Conservation (phyloP, 495 filamentous ascomycete species). For the Lepidopterella palustris region DNA sequence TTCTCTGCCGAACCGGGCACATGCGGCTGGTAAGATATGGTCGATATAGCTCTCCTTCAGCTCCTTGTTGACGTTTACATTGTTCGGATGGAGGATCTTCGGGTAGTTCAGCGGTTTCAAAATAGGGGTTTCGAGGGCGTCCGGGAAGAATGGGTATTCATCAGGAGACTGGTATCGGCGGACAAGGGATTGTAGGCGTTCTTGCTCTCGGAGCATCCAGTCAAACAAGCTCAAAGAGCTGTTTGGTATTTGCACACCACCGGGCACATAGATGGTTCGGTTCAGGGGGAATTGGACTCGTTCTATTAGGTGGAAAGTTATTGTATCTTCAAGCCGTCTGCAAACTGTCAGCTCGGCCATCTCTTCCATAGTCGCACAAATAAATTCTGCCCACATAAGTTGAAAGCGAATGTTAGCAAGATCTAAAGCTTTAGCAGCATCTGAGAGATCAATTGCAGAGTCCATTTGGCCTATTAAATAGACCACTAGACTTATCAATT, state of each 20-base stretch:
- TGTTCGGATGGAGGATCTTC: conserved; percentile 80
- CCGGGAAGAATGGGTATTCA: conserved; percentile 96
- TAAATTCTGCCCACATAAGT: conserved; percentile 61
- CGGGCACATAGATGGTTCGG: conserved; percentile 73
- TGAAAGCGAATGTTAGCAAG: conserved; percentile 91
- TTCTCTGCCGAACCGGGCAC: conserved; percentile 59
- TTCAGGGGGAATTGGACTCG: conserved; percentile 96
- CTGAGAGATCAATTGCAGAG: conserved; percentile 76
- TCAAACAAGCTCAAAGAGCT: conserved; percentile 75
- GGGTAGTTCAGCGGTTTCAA: conserved; percentile 87
- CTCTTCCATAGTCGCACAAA: neutral
- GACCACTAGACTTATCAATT: neutral
- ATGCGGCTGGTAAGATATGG: conserved; percentile 74
- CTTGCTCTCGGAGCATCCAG: conserved; percentile 85
- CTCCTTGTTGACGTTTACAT: conserved; percentile 82
- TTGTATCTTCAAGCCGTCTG: conserved; percentile 95
- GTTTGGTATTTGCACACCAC: conserved; percentile 73
- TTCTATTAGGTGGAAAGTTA: conserved; percentile 97
- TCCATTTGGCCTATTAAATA: conserved; percentile 57
- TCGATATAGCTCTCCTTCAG: conserved; percentile 82
- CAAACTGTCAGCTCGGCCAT: neutral
- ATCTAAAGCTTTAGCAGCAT: conserved; percentile 78
- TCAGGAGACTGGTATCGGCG: conserved; percentile 94
- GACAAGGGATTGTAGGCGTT: conserved; percentile 85
- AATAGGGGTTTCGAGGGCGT: conserved; percentile 70